Percentiles rank a stretch among this genome's conserved stretches.
Evolutionary conservation across 129 eudicot genomes (phyloP).

Genomic region (Centella asiatica): DNA sequence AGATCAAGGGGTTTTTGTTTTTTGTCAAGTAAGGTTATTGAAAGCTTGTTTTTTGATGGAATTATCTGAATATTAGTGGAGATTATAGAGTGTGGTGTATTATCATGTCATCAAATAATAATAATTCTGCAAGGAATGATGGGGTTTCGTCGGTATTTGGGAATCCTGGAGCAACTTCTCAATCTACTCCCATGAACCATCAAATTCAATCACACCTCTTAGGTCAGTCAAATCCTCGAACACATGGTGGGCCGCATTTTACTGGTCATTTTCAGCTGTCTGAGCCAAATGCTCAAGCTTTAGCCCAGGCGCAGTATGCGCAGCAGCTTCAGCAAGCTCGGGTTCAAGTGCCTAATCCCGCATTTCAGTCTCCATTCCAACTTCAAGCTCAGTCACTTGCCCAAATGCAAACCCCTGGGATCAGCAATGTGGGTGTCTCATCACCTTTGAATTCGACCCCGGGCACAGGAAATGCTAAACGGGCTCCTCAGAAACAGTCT

Average conservation of each 20-base stretch:
- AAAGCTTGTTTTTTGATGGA: conserved; percentile 3
- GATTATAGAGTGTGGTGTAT: background rate
- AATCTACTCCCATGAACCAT: conserved; percentile 26
- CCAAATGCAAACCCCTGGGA: conserved; percentile 19
- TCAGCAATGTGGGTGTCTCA: conserved; percentile 25
- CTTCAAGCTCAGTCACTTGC: conserved; percentile 26
- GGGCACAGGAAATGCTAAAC: conserved; percentile 35
- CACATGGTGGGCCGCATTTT: conserved; percentile 30
- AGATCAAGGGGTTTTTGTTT: background rate
- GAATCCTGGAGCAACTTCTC: conserved; percentile 29
- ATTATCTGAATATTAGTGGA: conserved; percentile 6
- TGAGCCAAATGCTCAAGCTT: conserved; percentile 44
- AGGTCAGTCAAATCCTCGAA: conserved; percentile 27
- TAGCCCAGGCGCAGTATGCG: conserved; percentile 43
- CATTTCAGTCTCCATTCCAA: conserved; percentile 25
- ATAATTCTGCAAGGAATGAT: conserved; percentile 32
- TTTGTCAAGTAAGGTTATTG: conserved; percentile 4
- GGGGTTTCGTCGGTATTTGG: conserved; percentile 27
- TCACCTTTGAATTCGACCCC: conserved; percentile 53
- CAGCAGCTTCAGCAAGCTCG: conserved; percentile 42
- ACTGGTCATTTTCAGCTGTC: conserved; percentile 46
- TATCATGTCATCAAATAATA: conserved; percentile 31
- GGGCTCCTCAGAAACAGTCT: conserved; percentile 47
- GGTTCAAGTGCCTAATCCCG: conserved; percentile 26
- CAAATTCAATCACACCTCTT: conserved; percentile 15